Evolutionary conservation across 352 stramenopile genomes (phyloP), one percentile per base, ranked within the genome.

Genomic region (Phytophthora agathidicida): DNA sequence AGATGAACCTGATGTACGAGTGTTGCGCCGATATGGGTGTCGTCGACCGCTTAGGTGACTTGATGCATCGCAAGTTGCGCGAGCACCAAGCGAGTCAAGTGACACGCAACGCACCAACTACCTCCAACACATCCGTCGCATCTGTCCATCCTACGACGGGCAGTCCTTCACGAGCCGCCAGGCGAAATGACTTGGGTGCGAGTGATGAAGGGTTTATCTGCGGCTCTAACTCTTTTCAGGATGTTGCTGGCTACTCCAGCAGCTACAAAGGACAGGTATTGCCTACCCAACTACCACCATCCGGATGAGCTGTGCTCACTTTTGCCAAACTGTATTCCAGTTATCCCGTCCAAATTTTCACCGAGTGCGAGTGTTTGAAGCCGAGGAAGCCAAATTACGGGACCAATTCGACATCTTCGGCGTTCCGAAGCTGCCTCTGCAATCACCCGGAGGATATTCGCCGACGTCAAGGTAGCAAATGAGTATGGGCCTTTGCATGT

Each of bases 321-420:
- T 23, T 24, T 48, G 10, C 7, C n/a, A 32, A 38, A 14, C 11
- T 46, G n/a, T 26, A 30, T 43, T 45, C 52, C 31, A 82, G 65
- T 28, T 77, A 23, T 31, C 59, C 5, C 71, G 77, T 14, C 62
- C 70, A 5, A 76, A 62, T 5, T 88, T 86, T 55, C 68, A 80
- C 24, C 66, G 77, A 9, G 68, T 70, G n/a, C 79, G 80, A 20
- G 66, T 84, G 57, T 79, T 90, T 33, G 75, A 87, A 13, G 66
- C 59, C 7, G 77, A 90, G 17, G 80, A 88, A 58, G 64, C 77
- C n/a, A 72, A 71, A 33, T 59, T 75, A 30, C 65, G 69, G 2
- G 72, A 86, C 11, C 71, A 80, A 30, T 52, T 79, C 20, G 77
- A 90, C 45, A 90, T 88, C 38, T 88, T 90, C 26, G 77, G 75